Conservation (phyloP, 2,329 filamentous ascomycete species). For the Claviceps capensis region DNA sequence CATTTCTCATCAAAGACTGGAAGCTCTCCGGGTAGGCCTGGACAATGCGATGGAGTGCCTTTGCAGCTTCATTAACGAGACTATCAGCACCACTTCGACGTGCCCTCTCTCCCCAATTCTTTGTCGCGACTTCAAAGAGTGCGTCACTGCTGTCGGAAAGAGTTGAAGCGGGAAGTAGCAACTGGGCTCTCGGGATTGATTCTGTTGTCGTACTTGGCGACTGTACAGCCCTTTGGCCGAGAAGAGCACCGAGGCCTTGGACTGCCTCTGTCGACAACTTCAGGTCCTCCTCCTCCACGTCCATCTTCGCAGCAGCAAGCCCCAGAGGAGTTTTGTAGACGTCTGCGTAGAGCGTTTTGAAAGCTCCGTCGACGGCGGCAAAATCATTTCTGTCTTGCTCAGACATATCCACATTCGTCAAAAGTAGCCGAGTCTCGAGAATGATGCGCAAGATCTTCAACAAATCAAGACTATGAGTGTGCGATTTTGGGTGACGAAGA, state of each 20-base stretch:
- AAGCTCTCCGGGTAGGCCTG: constrained; percentile 23
- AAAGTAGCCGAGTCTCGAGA: constrained; percentile 30
- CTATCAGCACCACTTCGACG: constrained; percentile 17
- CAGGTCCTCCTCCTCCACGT: constrained; percentile 23
- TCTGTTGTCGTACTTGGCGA: background rate
- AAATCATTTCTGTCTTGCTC: constrained; percentile 25
- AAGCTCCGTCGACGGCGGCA: constrained; percentile 20
- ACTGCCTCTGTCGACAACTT: constrained; percentile 30
- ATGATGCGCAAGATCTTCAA: constrained; percentile 37
- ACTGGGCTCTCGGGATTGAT: constrained; percentile 2
- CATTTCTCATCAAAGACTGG: constrained; percentile 17
- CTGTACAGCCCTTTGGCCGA: constrained; percentile 21
- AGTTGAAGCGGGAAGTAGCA: constrained; percentile 21
- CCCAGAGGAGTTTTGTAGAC: constrained; percentile 27
- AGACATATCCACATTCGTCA: constrained; percentile 21
- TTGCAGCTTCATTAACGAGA: constrained; percentile 27
- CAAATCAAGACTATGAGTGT: constrained; percentile 36
- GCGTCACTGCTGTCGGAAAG: constrained; percentile 25
- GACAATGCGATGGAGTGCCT: constrained; percentile 26
- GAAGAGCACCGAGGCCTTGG: constrained; percentile 31
- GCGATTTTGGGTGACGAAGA: constrained; percentile 35
- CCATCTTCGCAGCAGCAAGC: constrained; percentile 13
- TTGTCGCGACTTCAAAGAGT: constrained; percentile 18
- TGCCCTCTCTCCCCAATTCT: constrained; percentile 10
- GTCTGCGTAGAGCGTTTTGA: constrained; percentile 29